phyloP scores from a whole-genome alignment of 257 asterid genomes.

The Voacanga thouarsii region DNA sequence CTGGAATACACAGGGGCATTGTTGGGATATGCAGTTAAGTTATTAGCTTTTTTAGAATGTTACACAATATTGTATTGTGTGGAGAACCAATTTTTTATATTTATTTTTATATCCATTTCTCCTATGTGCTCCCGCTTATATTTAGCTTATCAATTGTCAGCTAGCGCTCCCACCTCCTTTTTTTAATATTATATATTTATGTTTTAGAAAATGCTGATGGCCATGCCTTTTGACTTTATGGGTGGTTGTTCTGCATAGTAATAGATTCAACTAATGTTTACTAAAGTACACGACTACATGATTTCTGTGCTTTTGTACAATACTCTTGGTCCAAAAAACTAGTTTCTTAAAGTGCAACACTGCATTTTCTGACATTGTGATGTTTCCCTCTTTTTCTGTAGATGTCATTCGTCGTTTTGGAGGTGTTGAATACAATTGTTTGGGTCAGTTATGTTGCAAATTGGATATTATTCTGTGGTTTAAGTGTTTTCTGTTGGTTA shows the following conservation, averaged over 20 bases:
- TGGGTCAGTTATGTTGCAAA: background rate
- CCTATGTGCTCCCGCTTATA: background rate
- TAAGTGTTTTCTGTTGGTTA: slow-evolving; percentile 15
- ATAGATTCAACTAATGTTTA: background rate
- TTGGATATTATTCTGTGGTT: background rate
- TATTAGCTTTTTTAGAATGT: background rate
- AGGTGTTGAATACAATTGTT: background rate
- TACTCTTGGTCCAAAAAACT: background rate
- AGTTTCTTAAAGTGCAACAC: too few species aligned
- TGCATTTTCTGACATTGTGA: background rate
- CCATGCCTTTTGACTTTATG: background rate
- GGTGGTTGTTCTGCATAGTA: background rate
- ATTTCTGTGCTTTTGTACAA: background rate
- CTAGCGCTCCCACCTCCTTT: background rate
- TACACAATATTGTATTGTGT: background rate
- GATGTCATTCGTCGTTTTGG: background rate
- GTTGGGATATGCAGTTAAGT: background rate
- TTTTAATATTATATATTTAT: background rate
- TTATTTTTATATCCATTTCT: background rate
- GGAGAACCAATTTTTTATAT: background rate
- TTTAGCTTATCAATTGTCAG: background rate
- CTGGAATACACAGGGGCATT: background rate
- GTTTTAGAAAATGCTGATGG: background rate
- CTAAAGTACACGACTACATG: background rate
- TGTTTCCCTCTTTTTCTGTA: background rate